Evolutionary conservation across 345 rosid species (phyloP).

Genomic region (Arabis alpina): DNA sequence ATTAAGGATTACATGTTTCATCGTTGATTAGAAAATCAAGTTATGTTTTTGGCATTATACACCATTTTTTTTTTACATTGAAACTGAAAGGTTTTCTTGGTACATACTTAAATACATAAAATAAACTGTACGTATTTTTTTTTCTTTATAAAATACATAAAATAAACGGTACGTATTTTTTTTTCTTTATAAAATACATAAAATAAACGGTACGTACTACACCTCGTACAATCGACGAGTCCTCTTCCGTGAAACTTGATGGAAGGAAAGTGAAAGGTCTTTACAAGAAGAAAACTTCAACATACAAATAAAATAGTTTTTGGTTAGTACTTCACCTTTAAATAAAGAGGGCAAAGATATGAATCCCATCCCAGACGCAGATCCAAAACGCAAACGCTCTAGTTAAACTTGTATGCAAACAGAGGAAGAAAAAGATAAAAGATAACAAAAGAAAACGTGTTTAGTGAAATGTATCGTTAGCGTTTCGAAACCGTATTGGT

Average conservation of each 20-base stretch:
- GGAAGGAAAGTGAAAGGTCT: constrained; percentile 26
- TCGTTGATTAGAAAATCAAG: not conserved
- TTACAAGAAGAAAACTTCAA: constrained; percentile 30
- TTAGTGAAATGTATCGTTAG: constrained; percentile 18
- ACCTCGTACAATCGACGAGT: constrained; percentile 32
- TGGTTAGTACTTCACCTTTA: constrained; percentile 26
- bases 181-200: not conserved
- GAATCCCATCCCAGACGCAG: constrained; percentile 26
- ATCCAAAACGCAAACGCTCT: constrained; percentile 32
- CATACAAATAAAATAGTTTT: constrained; percentile 15
- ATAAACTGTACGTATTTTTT: not conserved
- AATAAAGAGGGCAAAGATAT: not conserved
- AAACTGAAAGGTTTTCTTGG: not conserved
- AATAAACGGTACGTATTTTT: not conserved
- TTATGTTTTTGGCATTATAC: not conserved
- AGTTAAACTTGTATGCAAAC: constrained; percentile 19
- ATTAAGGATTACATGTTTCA: not conserved
- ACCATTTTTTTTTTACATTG: not conserved
- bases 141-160: not conserved
- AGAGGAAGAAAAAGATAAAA: not conserved
- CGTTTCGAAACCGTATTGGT: not conserved
- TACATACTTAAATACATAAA: not conserved
- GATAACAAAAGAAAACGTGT: not conserved
- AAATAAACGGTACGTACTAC: constrained; percentile 13
- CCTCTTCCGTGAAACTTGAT: constrained; percentile 7